Percentiles rank a stretch among this genome's conserved stretches.
These are phyloP conservation scores for Termitomyces sp. DNA, from an alignment of 768 basidiomycete species.

Conservation along the genomic window DNA sequence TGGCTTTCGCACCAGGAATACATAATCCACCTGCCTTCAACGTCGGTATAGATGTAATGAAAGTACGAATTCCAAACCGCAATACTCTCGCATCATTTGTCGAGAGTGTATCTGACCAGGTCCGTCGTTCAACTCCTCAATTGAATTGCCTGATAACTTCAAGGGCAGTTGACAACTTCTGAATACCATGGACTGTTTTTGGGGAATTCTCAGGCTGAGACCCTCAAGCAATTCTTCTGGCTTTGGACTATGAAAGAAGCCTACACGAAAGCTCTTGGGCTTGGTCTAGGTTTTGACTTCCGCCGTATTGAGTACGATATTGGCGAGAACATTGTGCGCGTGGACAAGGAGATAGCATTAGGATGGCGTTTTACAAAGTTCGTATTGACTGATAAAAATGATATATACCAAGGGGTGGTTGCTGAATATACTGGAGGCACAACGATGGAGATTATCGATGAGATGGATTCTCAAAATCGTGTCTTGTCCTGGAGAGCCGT, in stretches of 20 bases:
- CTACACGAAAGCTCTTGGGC: constrained; percentile 83
- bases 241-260: constrained; percentile 93
- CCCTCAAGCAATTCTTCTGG: constrained; percentile 67
- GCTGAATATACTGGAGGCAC: constrained; percentile 55
- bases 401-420: constrained; percentile 63
- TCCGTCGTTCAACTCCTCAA: constrained; percentile 20
- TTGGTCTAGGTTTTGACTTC: constrained; percentile 83
- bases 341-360: constrained; percentile 52
- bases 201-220: constrained; percentile 43
- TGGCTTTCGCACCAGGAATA: constrained; percentile 52
- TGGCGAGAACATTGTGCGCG: constrained; percentile 41
- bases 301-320: constrained; percentile 70
- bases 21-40: constrained; percentile 50
- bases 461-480: constrained; percentile 32
- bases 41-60: constrained; percentile 83
- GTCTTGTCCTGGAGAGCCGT: constrained; percentile 44
- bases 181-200: constrained; percentile 38
- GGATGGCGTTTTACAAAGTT: constrained; percentile 75
- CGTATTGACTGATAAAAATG: constrained; percentile 41
- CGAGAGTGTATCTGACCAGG: constrained; percentile 63
- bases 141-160: background rate
- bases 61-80: constrained; percentile 57
- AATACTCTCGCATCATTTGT: constrained; percentile 60
- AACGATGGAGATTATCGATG: constrained; percentile 27
- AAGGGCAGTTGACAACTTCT: constrained; percentile 37